Conservation (phyloP, 257 asterid genomes). For the Schizonepeta tenuifolia region DNA sequence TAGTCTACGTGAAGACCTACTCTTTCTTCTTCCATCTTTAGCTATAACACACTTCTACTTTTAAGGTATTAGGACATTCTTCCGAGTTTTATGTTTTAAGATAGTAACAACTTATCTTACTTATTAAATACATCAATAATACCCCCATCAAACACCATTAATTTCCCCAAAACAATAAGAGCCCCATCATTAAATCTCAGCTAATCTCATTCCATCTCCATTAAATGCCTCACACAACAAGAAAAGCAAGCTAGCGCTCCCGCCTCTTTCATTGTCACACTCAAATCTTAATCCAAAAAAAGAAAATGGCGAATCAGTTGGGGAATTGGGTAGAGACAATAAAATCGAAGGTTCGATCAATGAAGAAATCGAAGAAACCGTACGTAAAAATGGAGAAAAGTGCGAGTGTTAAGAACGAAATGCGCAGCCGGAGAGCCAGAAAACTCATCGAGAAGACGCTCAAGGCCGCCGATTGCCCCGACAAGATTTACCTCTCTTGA, state of each 20-base stretch:
- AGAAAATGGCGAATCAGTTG: constrained; percentile 63
- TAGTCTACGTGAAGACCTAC: not conserved
- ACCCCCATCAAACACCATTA: not conserved
- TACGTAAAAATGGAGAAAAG: constrained; percentile 84
- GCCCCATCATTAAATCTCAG: constrained; percentile 17
- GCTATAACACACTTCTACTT: not conserved
- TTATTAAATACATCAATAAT: not conserved
- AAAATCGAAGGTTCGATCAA: constrained; percentile 72
- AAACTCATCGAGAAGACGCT: constrained; percentile 79
- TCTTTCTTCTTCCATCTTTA: not conserved
- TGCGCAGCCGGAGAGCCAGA: constrained; percentile 77
- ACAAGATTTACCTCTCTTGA: constrained; percentile 39
- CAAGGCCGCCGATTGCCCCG: constrained; percentile 76
- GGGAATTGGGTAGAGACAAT: constrained; percentile 70
- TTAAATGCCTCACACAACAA: not conserved
- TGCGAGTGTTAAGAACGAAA: constrained; percentile 77
- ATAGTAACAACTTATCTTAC: not conserved
- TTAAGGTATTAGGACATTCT: not conserved
- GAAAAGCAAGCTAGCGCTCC: no score
- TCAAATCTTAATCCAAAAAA: not conserved
- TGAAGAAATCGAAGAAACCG: constrained; percentile 79
- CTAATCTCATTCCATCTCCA: not conserved
- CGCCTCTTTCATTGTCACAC: no score
- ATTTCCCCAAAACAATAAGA: constrained; percentile 6
- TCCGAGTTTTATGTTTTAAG: not conserved